Evolutionary conservation across 2,329 filamentous ascomycete species (phyloP), one percentile per base, ranked within the genome.

Genomic region (Ceratocystis cacaofunesta): DNA sequence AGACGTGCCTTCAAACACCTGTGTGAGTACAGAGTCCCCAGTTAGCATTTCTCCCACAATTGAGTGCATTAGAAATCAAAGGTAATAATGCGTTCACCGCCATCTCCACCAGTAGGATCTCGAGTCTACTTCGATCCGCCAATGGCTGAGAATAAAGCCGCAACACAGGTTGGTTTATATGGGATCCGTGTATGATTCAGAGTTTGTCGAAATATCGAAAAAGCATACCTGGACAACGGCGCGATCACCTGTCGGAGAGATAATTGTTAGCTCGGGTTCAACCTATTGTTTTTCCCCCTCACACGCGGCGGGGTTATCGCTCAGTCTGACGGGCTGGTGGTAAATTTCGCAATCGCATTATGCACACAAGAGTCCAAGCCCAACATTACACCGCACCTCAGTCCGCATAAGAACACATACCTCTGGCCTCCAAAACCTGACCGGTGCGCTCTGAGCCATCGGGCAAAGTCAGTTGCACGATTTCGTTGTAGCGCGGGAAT

Each of bases 1-100:
- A 60, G 92, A 79, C 69, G 94, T 99, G 72, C 94, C 94, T 79
- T 99, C 94, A 75, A 99, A 99, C 71, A 97, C 92, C 88, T 95
- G 78, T 69, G 64, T n/a, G 41, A 58, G 28, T 57, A 65, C 60
- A 55, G 17, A 12, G 48, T 28, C 43, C 44, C 41, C 44, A 46
- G 28, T 62, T 57, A 64, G 22, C 28, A 30, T 28, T 46, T 28
- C 19, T 15, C 48, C 19, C 25, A 25, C 22, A 5, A 15, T 15
- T 22, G 6, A 15, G 22, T 52, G 22, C 8, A 52, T 52, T 28
- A 15, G 19, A 52, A 52, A 25, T 15, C 25, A 17, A 12, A 41
- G 36, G 22, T 22, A 6, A 52, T 10, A 6, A 28, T 52, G 25
- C 25, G 1, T 12, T 52, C 19, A 12, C 48, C 22, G 48, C 22